Percentiles rank a stretch among this genome's conserved stretches.
Conservation (phyloP, 345 rosid genomes). For the Euphorbia tirucalli region DNA sequence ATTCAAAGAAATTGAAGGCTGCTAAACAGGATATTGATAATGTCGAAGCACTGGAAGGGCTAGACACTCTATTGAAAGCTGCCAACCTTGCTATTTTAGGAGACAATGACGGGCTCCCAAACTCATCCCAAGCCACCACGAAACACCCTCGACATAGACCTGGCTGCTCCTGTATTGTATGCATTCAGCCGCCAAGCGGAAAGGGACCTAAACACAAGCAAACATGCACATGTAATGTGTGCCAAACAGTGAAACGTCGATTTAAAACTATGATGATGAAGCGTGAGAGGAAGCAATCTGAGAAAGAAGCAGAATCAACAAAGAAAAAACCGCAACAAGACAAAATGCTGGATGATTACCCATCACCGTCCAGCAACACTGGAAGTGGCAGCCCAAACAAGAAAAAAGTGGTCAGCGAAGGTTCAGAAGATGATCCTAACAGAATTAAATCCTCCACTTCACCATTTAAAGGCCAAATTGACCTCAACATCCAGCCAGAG, state of each 20-base stretch:
- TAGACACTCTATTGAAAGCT: constrained; percentile 43
- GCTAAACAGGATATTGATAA: constrained; percentile 43
- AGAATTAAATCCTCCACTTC: constrained; percentile 44
- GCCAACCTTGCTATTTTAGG: constrained; percentile 65
- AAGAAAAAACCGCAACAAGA: constrained; percentile 48
- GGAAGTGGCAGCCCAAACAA: constrained; percentile 46
- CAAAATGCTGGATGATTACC: constrained; percentile 43
- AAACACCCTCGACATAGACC: constrained; percentile 92
- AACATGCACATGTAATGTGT: constrained; percentile 74
- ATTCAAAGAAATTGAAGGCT: constrained; percentile 52
- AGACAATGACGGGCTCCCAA: constrained; percentile 46
- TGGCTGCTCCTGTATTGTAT: constrained; percentile 92
- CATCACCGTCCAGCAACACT: constrained; percentile 36
- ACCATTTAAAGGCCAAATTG: constrained; percentile 71
- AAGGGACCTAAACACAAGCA: constrained; percentile 80
- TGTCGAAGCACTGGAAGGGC: constrained; percentile 56
- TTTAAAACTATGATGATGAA: constrained; percentile 59
- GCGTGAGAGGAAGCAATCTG: constrained; percentile 67
- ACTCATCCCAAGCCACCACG: constrained; percentile 65
- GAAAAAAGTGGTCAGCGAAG: constrained; percentile 37
- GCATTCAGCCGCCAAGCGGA: constrained; percentile 95
- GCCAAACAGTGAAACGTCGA: constrained; percentile 75
- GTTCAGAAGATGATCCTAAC: constrained; percentile 46
- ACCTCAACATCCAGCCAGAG: constrained; percentile 91
- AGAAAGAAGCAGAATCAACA: constrained; percentile 51